Base-by-base conservation (phyloP, 129 eudicot genomes). In the Heracleum sosnowskyi region DNA sequence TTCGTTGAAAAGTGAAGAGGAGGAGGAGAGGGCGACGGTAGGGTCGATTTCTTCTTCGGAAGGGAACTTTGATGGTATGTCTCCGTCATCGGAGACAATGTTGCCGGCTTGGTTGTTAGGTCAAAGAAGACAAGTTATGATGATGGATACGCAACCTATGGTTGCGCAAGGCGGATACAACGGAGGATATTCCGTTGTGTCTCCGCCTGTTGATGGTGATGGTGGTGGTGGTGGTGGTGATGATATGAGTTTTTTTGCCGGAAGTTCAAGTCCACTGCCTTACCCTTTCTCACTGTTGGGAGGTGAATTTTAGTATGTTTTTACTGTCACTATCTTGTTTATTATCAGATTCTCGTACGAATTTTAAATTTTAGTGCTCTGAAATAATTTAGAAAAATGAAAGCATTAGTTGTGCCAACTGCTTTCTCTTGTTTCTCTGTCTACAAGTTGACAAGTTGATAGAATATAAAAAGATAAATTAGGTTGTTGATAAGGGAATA, bases 201-300 rank as follows among this genome's bases (percentile, higher is more conserved):
- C 35, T 55, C 75, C 79, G 57, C 4, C 76, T 73, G 47, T 20
- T 39, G 83, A 57, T 7, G 80, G 76, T 3, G 80, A 73, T 3
- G 81, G 81, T 22, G 79, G 53, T 55, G 6, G 29, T 24, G 85
- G 60, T 2, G 80, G 74, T 1, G 82, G 85, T 15, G 82, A 68
- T 73, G 78, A 77, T 74, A 4, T 22, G 63, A 39, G 76, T 79
- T 83, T 64, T 12, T 76, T 73, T 26, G 88, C 81, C n/a, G 88
- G 88, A 10, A 31, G 6, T 33, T 73, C 55, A n/a, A 82, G 80
- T 40, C 79, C 85, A 45, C 84, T 88, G 78, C 83, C 84, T 42
- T 92, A 92, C 84, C 96, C 96, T 2, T 90, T 86, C 80, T 92
- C 97, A 36, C 82, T 88, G 55, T 82, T 92, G 20, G 97, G 79